Conservation (phyloP, 163 green algal genomes). For the Chloromonas sp. region DNA sequence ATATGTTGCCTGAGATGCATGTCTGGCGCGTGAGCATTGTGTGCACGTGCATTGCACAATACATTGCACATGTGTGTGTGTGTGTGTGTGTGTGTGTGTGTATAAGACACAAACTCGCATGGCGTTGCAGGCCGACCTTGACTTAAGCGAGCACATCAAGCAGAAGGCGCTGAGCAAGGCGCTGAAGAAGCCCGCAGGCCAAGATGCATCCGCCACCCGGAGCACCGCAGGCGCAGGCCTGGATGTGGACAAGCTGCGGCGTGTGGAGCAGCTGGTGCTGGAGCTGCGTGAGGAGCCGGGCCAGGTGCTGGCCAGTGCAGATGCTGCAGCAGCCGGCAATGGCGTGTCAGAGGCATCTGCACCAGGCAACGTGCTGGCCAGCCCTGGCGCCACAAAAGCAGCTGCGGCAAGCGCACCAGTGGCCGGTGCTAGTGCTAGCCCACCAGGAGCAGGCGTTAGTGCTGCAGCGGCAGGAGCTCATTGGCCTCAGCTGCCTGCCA, state of each 20-base stretch:
- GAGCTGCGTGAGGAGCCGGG: neutral
- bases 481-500: too few relatives aligned
- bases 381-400: too few relatives aligned
- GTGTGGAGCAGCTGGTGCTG: constrained; percentile 30
- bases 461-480: too few relatives aligned
- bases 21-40: neutral
- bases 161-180: constrained; percentile 18
- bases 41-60: neutral
- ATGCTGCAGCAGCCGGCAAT: neutral
- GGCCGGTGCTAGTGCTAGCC: too few relatives aligned
- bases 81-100: neutral
- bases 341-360: neutral
- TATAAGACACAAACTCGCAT: neutral
- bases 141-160: constrained; percentile 24
- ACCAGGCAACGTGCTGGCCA: too few relatives aligned
- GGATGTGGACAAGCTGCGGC: constrained; percentile 33
- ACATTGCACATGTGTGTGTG: neutral
- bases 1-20: neutral
- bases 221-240: neutral
- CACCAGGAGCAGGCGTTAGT: too few relatives aligned
- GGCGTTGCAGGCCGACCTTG: constrained; percentile 28
- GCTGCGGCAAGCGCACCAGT: too few relatives aligned
- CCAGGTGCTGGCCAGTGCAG: neutral
- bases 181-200: neutral
- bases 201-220: neutral